Evolutionary conservation across 2,329 filamentous ascomycete genomes (phyloP), one percentile per base, ranked within the genome.

Genomic region (Neoascochyta sp.): DNA sequence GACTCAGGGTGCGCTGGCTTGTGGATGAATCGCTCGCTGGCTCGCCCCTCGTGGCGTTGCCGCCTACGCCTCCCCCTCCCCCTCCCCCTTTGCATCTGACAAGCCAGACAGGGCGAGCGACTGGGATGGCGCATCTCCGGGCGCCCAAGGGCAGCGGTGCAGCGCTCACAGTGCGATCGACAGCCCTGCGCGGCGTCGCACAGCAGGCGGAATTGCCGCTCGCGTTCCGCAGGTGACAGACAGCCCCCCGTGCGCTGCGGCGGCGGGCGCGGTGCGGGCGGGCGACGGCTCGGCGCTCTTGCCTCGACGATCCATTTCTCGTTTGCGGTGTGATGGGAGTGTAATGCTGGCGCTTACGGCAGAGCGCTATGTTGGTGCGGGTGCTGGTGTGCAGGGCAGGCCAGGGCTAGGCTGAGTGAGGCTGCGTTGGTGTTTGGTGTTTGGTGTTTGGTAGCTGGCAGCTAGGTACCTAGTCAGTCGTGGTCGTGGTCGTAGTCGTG

Each of bases 71-170:
- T n/a, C n/a, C n/a, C n/a, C n/a, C n/a, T n/a, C n/a, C n/a, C n/a
- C n/a, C n/a, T n/a, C n/a, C n/a, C n/a, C n/a, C n/a, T n/a, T 33
- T 16, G 35, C 30, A 27, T 30, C 20, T 33, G 30, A 33, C 27
- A 33, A 14, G 29, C 30, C 27, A 33, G 21, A 29, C 29, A n/a
- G n/a, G n/a, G n/a, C n/a, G n/a, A n/a, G n/a, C 22, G 29, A 22
- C 23, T 34, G 14, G 30, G 20, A 12, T 33, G 30, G 27, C 27
- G 25, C 17, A 33, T 29, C 29, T 33, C 16, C 22, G 34, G 3
- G 24, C 19, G 25, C 34, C 24, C 7, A 29, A 16, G 26, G 18
- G 19, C 29, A 13, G 23, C 17, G 16, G 24, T 36, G 33, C 24
- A 36, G n/a, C n/a, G n/a, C n/a, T n/a, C n/a, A 33, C 26, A 17